Conservation (phyloP, 108 stramenopile genomes). For the Aurantiochytrium sp. region DNA sequence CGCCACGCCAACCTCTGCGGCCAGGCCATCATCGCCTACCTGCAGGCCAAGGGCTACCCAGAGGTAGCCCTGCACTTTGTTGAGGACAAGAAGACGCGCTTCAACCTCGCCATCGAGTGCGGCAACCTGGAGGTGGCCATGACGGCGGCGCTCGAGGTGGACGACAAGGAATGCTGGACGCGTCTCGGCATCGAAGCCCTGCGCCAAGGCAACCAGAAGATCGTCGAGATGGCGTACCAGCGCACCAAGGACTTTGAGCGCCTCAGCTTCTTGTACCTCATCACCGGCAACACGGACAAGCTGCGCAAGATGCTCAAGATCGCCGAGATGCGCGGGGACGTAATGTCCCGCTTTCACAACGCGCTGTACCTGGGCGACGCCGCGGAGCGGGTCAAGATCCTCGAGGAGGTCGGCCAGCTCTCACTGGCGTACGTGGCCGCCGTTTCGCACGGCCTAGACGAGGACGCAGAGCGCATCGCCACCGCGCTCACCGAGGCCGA, state of each 20-base stretch:
- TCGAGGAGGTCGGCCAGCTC: slow-evolving; percentile 87
- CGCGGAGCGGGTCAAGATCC: slow-evolving; percentile 78
- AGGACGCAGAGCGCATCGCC: slow-evolving; percentile 84
- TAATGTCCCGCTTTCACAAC: slow-evolving; percentile 95
- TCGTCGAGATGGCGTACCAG: slow-evolving; percentile 97
- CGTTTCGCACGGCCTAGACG: slow-evolving; percentile 76
- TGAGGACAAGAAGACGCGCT: slow-evolving; percentile 83
- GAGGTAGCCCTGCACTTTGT: slow-evolving; percentile 99
- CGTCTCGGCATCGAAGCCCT: slow-evolving; percentile 88
- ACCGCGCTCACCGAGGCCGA: slow-evolving; percentile 79
- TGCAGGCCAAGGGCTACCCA: slow-evolving; percentile 94
- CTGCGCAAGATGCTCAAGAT: slow-evolving; percentile 95
- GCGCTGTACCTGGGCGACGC: slow-evolving; percentile 91
- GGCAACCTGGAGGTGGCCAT: slow-evolving; percentile 97
- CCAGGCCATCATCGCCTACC: slow-evolving; percentile 90
- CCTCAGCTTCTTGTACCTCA: slow-evolving; percentile 90
- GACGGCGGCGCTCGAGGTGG: slow-evolving; percentile 84
- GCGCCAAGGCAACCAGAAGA: slow-evolving; percentile 91
- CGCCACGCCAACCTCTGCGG: slow-evolving; percentile 84
- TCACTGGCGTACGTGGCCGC: slow-evolving; percentile 89
- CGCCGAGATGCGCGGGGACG: slow-evolving; percentile 85
- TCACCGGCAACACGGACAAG: slow-evolving; percentile 87
- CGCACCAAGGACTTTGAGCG: slow-evolving; percentile 94
- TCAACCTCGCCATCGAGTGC: slow-evolving; percentile 93
- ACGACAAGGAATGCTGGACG: slow-evolving; percentile 80